Base-by-base conservation (phyloP, 2,329 filamentous ascomycete genomes). In the Fusarium xylarioides region DNA sequence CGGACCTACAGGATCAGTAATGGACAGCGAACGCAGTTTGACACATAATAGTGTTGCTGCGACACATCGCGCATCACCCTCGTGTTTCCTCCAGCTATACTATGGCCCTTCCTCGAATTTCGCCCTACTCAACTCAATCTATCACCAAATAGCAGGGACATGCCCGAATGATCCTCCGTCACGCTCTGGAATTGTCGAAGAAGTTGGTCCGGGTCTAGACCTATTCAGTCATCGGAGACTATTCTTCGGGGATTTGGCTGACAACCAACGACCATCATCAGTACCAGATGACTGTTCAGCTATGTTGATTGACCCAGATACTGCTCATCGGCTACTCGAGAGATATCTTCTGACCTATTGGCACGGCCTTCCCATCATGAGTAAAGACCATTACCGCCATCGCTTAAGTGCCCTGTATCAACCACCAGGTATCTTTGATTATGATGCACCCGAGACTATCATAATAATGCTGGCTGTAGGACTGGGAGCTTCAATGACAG, bases 61-160 rank as follows among this genome's bases (percentile, higher is more conserved):
- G 26, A 85, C 83, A 14, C 84, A 86, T 70, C 81, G 82, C 73
- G 80, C 83, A 32, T 84, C 83, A 4, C 81, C 84, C 2, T 85
- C 83, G 26, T 84, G 83, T 63, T 77, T 81, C 40, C 79, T 85
- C 21, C 83, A 86, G 67, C 77, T 86, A 1, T 86, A 85, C 71
- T 86, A 86, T 75, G 84, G 84, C 0, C 82, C 84, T 2, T 84
- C 84, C 0, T 85, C 84, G 1, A 84, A 86, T 68, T 86, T 86
- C 37, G 80, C 84, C 1, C 79, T 86, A 2, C 81, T 81, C 47
- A 75, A 80, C 34, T 78, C 77, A 2, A 80, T 80, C 30, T 79
- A 80, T 38, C 77, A 80, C 42, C 79, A 80, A 62, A 79, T 80
- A 38, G 77, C 79, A 23, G 79, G 79, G 12, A 80, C 71, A 12